A percentile compares a stretch with the other conserved stretches of the same genome.
Conservation (phyloP, 2,329 filamentous ascomycete genomes). For the Byssochlamys sp. region DNA sequence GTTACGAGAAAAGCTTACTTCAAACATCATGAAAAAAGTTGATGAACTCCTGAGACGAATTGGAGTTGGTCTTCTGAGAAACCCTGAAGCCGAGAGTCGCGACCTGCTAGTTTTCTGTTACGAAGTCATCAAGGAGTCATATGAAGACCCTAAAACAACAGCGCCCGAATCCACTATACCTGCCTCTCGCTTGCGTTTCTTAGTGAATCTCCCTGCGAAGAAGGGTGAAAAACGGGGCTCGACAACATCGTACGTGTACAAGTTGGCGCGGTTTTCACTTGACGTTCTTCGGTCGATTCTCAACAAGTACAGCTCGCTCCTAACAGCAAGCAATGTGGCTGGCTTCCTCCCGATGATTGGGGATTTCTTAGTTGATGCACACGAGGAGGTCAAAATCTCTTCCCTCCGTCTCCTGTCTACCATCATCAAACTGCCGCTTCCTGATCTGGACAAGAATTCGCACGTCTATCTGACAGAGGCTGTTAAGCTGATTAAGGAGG, state of each 20-base stretch:
- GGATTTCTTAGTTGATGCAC: constrained; percentile 70
- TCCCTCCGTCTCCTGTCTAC: constrained; percentile 75
- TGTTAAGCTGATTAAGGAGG: constrained; percentile 66
- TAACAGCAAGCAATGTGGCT: constrained; percentile 67
- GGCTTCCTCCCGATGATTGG: constrained; percentile 85
- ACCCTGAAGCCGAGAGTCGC: constrained; percentile 64
- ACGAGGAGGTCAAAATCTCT: constrained; percentile 87
- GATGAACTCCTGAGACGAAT: constrained; percentile 80
- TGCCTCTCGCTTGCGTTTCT: constrained; percentile 47
- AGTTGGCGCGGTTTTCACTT: constrained; percentile 76
- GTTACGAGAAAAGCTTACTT: constrained; percentile 71
- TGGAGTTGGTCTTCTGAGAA: constrained; percentile 70
- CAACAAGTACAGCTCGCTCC: constrained; percentile 71
- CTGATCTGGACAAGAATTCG: constrained; percentile 57
- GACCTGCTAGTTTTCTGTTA: constrained; percentile 92
- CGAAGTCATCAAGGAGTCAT: constrained; percentile 80
- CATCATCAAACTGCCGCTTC: constrained; percentile 73
- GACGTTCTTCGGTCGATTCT: constrained; percentile 79
- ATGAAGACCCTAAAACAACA: constrained; percentile 50
- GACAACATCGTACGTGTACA: constrained; percentile 73
- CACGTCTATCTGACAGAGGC: constrained; percentile 79
- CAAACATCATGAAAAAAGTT: constrained; percentile 76
- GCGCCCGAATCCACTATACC: constrained; percentile 17
- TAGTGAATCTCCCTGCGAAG: constrained; percentile 67
- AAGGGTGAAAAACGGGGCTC: constrained; percentile 61